Base-by-base conservation (phyloP, 2,329 filamentous ascomycete species). In the Arthrobotrys sphaeroides region DNA sequence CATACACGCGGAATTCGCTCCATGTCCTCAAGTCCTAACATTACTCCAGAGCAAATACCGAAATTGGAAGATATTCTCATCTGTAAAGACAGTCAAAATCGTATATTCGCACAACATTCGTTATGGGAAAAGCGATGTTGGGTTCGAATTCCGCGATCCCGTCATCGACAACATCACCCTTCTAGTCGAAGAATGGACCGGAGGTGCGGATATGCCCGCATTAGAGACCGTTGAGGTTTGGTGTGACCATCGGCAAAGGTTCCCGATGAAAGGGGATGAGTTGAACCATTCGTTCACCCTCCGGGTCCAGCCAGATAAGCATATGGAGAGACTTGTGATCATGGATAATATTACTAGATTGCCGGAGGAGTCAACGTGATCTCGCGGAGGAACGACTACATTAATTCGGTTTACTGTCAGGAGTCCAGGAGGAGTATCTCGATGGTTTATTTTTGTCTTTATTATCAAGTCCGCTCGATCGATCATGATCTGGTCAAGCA, bases 211-310 rank as follows among this genome's bases (percentile, higher is more conserved):
- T 20, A 66, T 73, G 59, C 36, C 16, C 38, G 9, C 24, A 1
- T 43, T 73, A n/a, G 49, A 65, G 6, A 62, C n/a, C 9, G 26
- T 73, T 12, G 28, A 65, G 5, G 55, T 42, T 20, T 65, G 13
- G 40, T n/a, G 40, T 16, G 13, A 9, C 2, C 3, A 10, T 16
- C 2, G 28, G 7, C 3, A n/a, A 9, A 20, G 24, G 7, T 40
- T 2, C n/a, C 36, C 16, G 26, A 7, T n/a, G 2, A 2, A 13
- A 20, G 13, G 5, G 10, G 24, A 64, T 2, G 57, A 22, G 12
- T 2, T 16, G 7, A 5, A 5, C 6, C 57, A 64, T 43, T 45
- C 26, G 0, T 72, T 72, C 31, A 61, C 53, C 13, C 26, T 72
- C 1, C 2, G 10, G 1, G 28, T 72, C 26, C 12, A 13, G 2